Evolutionary conservation across 1,284 basidiomycete species (phyloP).

Genomic region (Hortiboletus rubellus): DNA sequence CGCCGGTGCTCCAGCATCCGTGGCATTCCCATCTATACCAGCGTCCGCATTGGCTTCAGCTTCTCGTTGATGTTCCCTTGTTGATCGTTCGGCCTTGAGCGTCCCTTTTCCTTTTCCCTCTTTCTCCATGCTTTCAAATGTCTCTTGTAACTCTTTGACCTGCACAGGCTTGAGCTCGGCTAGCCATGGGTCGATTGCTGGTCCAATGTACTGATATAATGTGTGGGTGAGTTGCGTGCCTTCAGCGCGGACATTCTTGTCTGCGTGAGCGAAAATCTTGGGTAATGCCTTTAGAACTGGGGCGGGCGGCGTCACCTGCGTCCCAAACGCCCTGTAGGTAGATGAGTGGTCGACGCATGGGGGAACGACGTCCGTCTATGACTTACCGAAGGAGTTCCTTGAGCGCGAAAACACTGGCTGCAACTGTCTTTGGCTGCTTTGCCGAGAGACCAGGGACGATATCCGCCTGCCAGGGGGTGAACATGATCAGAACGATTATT

Average conservation of each 20-base stretch:
- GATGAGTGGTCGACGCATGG: slow-evolving; percentile 1
- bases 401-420: slow-evolving; percentile 77
- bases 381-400: slow-evolving; percentile 69
- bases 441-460: slow-evolving; percentile 83
- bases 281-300: slow-evolving; percentile 85
- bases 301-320: slow-evolving; percentile 73
- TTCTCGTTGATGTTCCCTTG: slow-evolving; percentile 78
- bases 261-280: slow-evolving; percentile 93
- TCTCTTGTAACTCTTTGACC: slow-evolving; percentile 92
- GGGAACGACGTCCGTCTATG: background rate
- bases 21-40: slow-evolving; percentile 40
- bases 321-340: slow-evolving; percentile 73
- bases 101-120: slow-evolving; percentile 82
- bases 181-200: slow-evolving; percentile 84
- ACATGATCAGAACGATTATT: slow-evolving; percentile 24
- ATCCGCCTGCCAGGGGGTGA: slow-evolving; percentile 59
- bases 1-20: slow-evolving; percentile 33
- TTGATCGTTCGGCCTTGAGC: slow-evolving; percentile 78
- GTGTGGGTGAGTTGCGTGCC: slow-evolving; percentile 76
- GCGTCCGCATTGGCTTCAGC: slow-evolving; percentile 54
- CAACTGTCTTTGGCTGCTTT: slow-evolving; percentile 95
- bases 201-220: slow-evolving; percentile 89
- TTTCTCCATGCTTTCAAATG: slow-evolving; percentile 83
- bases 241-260: slow-evolving; percentile 96
- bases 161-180: slow-evolving; percentile 98